These are phyloP conservation scores for Candida ipomoeae DNA, from an alignment of 805 yeast genomes.

Conservation along the genomic window DNA sequence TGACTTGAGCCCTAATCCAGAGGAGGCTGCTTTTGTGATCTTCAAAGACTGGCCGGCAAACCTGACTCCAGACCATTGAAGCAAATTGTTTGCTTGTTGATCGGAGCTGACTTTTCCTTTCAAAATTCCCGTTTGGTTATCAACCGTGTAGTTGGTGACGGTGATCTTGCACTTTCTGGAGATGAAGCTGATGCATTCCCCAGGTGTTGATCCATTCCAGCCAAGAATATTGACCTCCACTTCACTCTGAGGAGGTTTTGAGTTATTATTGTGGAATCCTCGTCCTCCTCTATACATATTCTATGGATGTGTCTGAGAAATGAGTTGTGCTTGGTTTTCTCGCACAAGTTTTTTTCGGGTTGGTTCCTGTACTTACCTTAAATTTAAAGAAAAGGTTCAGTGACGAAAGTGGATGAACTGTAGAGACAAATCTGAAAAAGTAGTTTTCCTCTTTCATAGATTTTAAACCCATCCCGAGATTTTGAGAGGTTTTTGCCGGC, in stretches of 20 bases:
- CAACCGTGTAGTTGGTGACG: slow-evolving; percentile 50
- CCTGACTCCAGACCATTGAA: slow-evolving; percentile 67
- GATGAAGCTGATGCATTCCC: slow-evolving; percentile 65
- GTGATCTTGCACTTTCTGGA: slow-evolving; percentile 60
- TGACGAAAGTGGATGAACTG: background rate
- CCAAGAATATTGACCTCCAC: slow-evolving; percentile 33
- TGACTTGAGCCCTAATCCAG: slow-evolving; percentile 13
- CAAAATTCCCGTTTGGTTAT: slow-evolving; percentile 46
- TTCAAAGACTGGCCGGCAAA: slow-evolving; percentile 72
- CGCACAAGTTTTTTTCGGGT: slow-evolving; percentile 1
- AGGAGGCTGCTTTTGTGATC: slow-evolving; percentile 37
- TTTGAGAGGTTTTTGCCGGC: background rate
- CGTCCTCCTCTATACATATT: slow-evolving; percentile 13
- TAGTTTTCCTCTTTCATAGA: background rate
- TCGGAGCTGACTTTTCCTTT: slow-evolving; percentile 54
- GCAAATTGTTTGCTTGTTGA: slow-evolving; percentile 55
- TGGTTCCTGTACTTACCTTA: slow-evolving; percentile 1
- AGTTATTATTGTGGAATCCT: slow-evolving; percentile 10
- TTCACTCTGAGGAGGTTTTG: slow-evolving; percentile 4
- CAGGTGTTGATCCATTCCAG: slow-evolving; percentile 76
- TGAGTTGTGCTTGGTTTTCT: background rate
- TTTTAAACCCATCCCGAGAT: background rate
- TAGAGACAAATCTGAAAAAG: background rate
- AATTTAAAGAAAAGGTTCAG: background rate
- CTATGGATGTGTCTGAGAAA: slow-evolving; percentile 1